Evolutionary conservation across 768 basidiomycete species (phyloP).

Genomic region (Xerocomellus chrysenteron): DNA sequence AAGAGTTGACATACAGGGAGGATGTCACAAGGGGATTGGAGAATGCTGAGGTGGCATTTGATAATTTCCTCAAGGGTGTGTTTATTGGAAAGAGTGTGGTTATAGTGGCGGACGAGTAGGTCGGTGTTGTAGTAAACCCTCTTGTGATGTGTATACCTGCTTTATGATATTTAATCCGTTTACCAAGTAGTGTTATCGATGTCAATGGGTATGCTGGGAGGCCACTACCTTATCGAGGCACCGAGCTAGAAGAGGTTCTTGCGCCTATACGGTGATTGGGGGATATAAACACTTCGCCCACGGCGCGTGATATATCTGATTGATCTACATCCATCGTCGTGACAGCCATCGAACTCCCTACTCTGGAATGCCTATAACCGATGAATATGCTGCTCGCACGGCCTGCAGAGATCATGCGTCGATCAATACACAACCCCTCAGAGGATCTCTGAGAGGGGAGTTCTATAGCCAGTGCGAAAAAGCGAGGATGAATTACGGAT

Average conservation of each 20-base stretch:
- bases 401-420: slow-evolving; percentile 14
- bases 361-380: slow-evolving; percentile 14
- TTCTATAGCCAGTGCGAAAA: slow-evolving; percentile 11
- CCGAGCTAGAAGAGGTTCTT: too few relatives aligned
- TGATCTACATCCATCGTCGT: not conserved
- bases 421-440: slow-evolving; percentile 9
- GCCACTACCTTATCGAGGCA: too few relatives aligned
- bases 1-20: slow-evolving; percentile 48
- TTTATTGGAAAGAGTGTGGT: slow-evolving; percentile 10
- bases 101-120: slow-evolving; percentile 2
- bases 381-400: slow-evolving; percentile 21
- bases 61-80: slow-evolving; percentile 6
- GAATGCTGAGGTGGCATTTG: slow-evolving; percentile 13
- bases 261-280: not conserved
- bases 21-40: slow-evolving; percentile 47
- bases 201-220: too few relatives aligned
- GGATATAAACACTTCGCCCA: not conserved
- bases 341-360: not conserved
- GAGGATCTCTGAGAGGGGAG: not conserved
- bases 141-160: not conserved
- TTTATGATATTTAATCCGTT: not conserved
- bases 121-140: not conserved
- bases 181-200: too few relatives aligned
- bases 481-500: not conserved
- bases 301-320: not conserved